Base-by-base conservation (phyloP, 2,329 filamentous ascomycete species). In the Leptographium radiaticola region DNA sequence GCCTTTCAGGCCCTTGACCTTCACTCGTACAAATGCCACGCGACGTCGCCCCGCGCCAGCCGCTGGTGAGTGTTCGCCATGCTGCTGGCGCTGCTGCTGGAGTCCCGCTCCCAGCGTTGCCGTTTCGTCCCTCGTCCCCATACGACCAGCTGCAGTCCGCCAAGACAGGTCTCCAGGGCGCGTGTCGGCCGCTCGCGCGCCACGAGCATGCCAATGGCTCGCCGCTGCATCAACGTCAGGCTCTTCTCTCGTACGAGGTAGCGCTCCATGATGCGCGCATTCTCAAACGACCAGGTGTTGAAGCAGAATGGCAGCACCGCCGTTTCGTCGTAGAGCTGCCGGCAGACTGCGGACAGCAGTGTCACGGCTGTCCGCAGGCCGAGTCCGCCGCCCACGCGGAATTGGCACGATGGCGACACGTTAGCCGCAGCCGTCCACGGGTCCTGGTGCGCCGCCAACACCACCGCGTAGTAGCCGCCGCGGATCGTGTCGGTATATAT, bases 311-410 rank as follows among this genome's bases (percentile, higher is more conserved):
- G 67, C 36, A 70, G 58, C 34, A 64, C 53, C 2, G 61, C 62
- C 16, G 67, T 68, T 57, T 68, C 67, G 53, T 63, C 59, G 61
- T 69, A 67, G 15, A 70, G 63, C 59, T 68, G 67, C 36, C 67
- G 62, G 56, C 66, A 70, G 20, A 67, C 65, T 5, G 58, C 55
- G 3, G 64, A 64, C 2, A 69, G 62, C 18, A 68, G 59, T 9
- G 64, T 66, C 54, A 69, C 52, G 3, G 61, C 63, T 12, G 53
- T 54, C n/a, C 42, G 38, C 13, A 56, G 49, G 20, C 36, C 18
- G 30, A 52, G 49, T 31, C 46, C n/a, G 16, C n/a, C 39, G 38
- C 25, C 34, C 8, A 31, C n/a, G 45, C 18, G 16, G 16, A 33
- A 25, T 6, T 13, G 6, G 9, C 16, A 33, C 11, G 15, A 7